Evolutionary conservation across 768 basidiomycete genomes (phyloP), one percentile per base, ranked within the genome.

Genomic region (Lentinula edodes): DNA sequence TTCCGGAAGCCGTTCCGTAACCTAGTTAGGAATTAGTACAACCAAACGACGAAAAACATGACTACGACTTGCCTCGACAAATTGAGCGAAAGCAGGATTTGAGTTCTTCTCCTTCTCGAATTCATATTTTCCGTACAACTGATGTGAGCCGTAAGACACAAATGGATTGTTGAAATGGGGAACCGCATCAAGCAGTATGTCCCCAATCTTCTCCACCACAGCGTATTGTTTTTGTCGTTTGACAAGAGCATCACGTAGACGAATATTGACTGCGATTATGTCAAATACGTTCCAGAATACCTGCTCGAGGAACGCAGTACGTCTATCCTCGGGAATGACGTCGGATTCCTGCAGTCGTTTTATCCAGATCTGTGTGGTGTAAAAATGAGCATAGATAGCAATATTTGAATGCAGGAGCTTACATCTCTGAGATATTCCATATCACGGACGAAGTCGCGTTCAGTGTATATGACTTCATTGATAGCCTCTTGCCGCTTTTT

Each of bases 221-320:
- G 94, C 95, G 66, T 91, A 93, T 28, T 89, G 87, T 71, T 98
- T 98, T 74, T 98, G 97, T 8, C 97, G 85, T 75, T 95, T 97
- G 65, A 88, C 95, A 56, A 99, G 81, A 6, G 92, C 89, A 69
- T 99, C 97, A 3, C 94, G 88, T n/a, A 99, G 81, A 16, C 89
- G 83, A 1, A 84, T 91, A 72, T 96, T 98, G 66, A 98, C 95
- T 0, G 84, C 83, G 60, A 98, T 89, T 66, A 99, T 95, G 65
- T 97, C 95, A 66, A 89, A 85, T 20, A 98, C 81, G 71, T 99
- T 99, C 97, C 97, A 98, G 75, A 99, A 98, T 50, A 98, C 95
- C 69, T 97, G 95, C 32, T 87, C 82, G 36, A 98, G 78, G 73
- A 99, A 97, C 68, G 92, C 90, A 20, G 87, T 86, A 18, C 92